Conservation (phyloP, 208 protist species). For the Leishmania major region DNA sequence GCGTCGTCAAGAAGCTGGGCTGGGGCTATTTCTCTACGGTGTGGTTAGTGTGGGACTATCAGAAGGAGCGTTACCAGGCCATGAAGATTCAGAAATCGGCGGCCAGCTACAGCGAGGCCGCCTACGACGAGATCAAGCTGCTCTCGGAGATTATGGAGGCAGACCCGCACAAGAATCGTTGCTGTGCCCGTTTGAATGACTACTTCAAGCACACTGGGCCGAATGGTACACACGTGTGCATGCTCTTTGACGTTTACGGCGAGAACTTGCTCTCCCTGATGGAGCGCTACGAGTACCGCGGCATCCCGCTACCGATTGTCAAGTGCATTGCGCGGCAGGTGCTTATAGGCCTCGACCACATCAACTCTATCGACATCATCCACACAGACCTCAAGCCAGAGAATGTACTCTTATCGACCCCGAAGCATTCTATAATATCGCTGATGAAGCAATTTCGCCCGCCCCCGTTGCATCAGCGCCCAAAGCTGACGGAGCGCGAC, state of each 20-base stretch:
- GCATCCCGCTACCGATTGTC: constrained; percentile 94
- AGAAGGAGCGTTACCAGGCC: constrained; percentile 91
- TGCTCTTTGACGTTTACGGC: constrained; percentile 98
- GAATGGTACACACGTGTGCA: constrained; percentile 94
- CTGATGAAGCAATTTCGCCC: constrained; percentile 85
- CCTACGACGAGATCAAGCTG: constrained; percentile 84
- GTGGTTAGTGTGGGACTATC: constrained; percentile 97
- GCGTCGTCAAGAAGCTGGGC: constrained; percentile 95
- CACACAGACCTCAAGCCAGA: constrained; percentile 98
- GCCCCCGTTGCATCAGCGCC: constrained; percentile 71
- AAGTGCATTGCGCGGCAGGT: constrained; percentile 92
- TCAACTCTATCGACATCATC: constrained; percentile 95
- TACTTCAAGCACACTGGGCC: constrained; percentile 89
- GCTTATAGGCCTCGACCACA: constrained; percentile 94
- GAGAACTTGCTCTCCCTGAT: constrained; percentile 97
- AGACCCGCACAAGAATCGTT: constrained; percentile 67
- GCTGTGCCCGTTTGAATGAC: constrained; percentile 86
- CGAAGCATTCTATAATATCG: constrained; percentile 85
- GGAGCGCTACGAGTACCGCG: constrained; percentile 94
- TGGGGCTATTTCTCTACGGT: constrained; percentile 99
- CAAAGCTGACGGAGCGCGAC: constrained; percentile 78
- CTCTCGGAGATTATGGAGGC: constrained; percentile 83
- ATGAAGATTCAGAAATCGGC: constrained; percentile 87
- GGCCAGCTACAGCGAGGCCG: constrained; percentile 80
- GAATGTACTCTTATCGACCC: constrained; percentile 93